Evolutionary conservation across 768 basidiomycete species (phyloP), one percentile per base, ranked within the genome.

Genomic region (Leccinum sublutescens): DNA sequence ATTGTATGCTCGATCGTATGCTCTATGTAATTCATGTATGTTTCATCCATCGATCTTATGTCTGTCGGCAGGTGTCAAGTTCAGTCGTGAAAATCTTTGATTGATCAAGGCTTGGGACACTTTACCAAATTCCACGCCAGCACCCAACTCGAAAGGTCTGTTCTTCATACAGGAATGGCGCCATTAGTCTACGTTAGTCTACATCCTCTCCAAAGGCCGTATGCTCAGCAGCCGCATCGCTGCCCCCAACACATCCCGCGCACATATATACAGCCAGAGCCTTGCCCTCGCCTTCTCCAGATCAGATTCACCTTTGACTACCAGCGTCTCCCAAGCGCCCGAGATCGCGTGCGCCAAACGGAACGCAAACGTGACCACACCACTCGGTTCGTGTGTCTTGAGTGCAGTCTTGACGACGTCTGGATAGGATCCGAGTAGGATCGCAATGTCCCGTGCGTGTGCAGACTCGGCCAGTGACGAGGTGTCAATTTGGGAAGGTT

Each of bases 161-260:
- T 17, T 38, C 7, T 38, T 38, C 15, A 2, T 38, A 11, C 15
- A 34, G 34, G 34, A 34, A 15, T 36, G 34, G 14, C 14, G 14
- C 38, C 38, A 9, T 38, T 17, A 38, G 38, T 38, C 38, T 38
- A 17, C 17, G 38, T 17, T 48, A 48, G 36, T 57, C 50, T 77
- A 98, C 96, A 98, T 98, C 72, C 93, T 80, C 77, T 97, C 93
- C 55, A 99, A 76, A 9, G 96, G 96, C 50, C 86, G 83, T 64
- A 98, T 83, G 65, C 91, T 96, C 68, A 99, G 72, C 74, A 98
- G 71, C 69, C 86, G 81, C 90, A 99, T 89, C 48, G 91, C 88
- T 52, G 85, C 85, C 5, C 81, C 89, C 62, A 99, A 78, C n/a
- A 97, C 95, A 68, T 96, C 91, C 75, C 90, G 82, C 50, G 95